Base-by-base conservation (phyloP, 768 basidiomycete species). In the Tylopilus subfusipes region DNA sequence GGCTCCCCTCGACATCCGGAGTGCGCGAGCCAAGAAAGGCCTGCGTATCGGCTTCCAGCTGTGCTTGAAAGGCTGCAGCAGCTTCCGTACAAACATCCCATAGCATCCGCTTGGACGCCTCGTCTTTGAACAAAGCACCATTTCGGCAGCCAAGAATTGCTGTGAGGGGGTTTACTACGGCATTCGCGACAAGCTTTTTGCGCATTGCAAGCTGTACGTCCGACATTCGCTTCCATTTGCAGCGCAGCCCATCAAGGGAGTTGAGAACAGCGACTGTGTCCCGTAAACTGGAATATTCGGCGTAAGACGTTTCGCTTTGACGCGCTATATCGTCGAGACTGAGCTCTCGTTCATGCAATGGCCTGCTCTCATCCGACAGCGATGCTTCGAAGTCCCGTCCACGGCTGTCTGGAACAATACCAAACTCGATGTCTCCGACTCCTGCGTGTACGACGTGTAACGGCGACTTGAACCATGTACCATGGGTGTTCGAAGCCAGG, bases 111-210 rank as follows among this genome's bases (percentile, higher is more conserved):
- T 64, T 58, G 2, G 83, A 78, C 13, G 73, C 69, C 1, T 62
- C 48, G 10, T 79, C 71, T 7, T 67, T 68, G 64, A 89, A 78
- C 19, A 96, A 69, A 1, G 84, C 82, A 18, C 92, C 93, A 66
- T 96, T 96, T 48, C 81, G 77, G 63, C 93, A 88, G 29, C 83
- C 82, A 57, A 93, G 73, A 22, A 98, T 67, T 10, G 91, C 88
- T 0, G 93, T 90, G 52, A 98, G 78, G 2, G 96, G 85, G 64
- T 97, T 93, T 69, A 98, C 82, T 60, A 84, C 78, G 13, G 85
- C 75, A 67, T 96, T 92, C 54, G 90, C 81, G 29, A 86, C 90
- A 42, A 97, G 73, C 72, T 93, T 94, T 56, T 83, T 83, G 36
- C 88, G 84, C 73, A 94, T 81, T 22, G 78, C 74, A 29, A 83